Conservation (phyloP, 148 eudicot genomes). For the Heliamphora exappendiculata region DNA sequence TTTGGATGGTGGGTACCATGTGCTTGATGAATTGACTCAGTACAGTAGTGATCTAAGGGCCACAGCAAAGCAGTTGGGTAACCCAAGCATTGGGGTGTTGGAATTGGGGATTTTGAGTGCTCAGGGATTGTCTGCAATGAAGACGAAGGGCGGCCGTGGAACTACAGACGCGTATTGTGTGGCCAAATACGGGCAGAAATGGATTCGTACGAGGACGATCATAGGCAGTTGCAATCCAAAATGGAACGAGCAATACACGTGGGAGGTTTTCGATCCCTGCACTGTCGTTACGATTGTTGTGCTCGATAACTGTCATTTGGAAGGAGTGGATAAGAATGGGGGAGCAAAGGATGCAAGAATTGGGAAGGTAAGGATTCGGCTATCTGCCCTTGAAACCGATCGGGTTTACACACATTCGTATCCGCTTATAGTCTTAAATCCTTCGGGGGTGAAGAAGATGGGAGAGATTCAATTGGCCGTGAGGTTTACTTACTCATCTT, state of each 20-base stretch:
- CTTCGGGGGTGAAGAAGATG: slow-evolving; percentile 36
- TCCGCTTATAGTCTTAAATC: slow-evolving; percentile 29
- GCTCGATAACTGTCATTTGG: slow-evolving; percentile 33
- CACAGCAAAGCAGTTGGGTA: slow-evolving; percentile 33
- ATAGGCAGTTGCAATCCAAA: slow-evolving; percentile 26
- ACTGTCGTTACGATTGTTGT: slow-evolving; percentile 35
- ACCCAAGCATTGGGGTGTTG: slow-evolving; percentile 29
- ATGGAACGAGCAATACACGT: slow-evolving; percentile 37
- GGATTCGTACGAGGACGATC: slow-evolving; percentile 29
- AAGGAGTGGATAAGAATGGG: slow-evolving; percentile 12
- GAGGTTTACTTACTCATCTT: slow-evolving; percentile 25
- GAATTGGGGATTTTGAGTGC: slow-evolving; percentile 34
- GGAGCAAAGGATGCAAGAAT: slow-evolving; percentile 23
- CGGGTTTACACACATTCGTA: slow-evolving; percentile 30
- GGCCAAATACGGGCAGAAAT: slow-evolving; percentile 36
- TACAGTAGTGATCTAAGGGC: slow-evolving; percentile 38
- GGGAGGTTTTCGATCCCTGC: slow-evolving; percentile 39
- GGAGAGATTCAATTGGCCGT: slow-evolving; percentile 39
- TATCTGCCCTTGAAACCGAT: slow-evolving; percentile 34
- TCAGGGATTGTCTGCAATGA: slow-evolving; percentile 34
- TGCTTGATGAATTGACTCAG: slow-evolving; percentile 32
- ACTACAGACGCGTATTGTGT: slow-evolving; percentile 39
- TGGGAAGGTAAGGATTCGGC: slow-evolving; percentile 35
- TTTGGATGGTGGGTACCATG: slow-evolving; percentile 43
- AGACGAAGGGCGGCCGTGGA: slow-evolving; percentile 27